Evolutionary conservation across 768 basidiomycete genomes (phyloP).

Genomic region (Boletus vinaceobasis): DNA sequence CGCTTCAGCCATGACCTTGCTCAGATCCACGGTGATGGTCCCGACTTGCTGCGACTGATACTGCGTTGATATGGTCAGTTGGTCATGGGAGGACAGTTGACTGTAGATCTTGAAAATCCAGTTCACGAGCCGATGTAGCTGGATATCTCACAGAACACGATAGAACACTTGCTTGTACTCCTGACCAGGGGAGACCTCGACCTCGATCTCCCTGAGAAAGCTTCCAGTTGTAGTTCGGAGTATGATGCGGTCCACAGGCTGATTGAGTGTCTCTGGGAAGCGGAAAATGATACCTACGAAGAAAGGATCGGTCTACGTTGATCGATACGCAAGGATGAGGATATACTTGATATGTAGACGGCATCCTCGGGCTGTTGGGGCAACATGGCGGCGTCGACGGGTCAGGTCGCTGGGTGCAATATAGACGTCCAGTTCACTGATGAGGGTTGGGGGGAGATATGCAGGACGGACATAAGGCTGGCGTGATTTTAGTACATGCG

Average conservation of each 20-base stretch:
- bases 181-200: background rate
- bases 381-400: background rate
- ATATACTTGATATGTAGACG: background rate
- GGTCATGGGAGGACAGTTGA: background rate
- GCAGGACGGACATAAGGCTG: too few relatives aligned
- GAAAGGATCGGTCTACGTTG: too few relatives aligned
- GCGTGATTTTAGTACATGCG: background rate
- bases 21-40: background rate
- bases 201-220: too few relatives aligned
- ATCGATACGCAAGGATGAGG: background rate
- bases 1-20: background rate
- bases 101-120: background rate
- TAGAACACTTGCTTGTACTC: background rate
- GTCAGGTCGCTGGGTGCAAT: background rate
- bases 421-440: too few relatives aligned
- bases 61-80: background rate
- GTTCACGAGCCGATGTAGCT: background rate
- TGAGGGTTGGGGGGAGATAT: background rate
- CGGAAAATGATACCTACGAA: background rate
- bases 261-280: background rate
- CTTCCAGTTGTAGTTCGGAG: background rate
- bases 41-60: background rate
- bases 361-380: background rate
- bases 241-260: background rate
- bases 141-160: background rate